These are phyloP conservation scores for Dillenia suffruticosa DNA, from an alignment of 164 flowering plant genomes.

Conservation along the genomic window DNA sequence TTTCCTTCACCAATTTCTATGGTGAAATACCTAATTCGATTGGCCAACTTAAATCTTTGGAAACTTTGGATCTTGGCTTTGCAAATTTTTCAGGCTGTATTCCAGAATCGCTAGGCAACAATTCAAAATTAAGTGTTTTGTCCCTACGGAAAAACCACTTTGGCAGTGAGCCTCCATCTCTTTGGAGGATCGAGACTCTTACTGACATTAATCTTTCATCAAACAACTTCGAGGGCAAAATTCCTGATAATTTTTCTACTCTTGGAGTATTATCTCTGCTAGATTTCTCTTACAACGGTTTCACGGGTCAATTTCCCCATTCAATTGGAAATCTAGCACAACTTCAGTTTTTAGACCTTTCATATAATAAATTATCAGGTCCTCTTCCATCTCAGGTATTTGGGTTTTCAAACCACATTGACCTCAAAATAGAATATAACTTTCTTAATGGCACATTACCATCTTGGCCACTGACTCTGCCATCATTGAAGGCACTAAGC, in stretches of 20 bases:
- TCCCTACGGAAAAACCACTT: too few relatives aligned
- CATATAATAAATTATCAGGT: background rate
- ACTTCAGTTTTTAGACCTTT: background rate
- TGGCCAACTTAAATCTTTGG: slow-evolving; percentile 9
- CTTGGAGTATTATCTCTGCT: too few relatives aligned
- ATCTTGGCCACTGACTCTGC: background rate
- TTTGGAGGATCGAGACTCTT: too few relatives aligned
- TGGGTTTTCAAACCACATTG: background rate
- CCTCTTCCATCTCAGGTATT: background rate
- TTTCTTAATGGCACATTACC: background rate
- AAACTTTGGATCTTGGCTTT: background rate
- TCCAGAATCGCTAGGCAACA: slow-evolving; percentile 6
- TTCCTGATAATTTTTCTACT: too few relatives aligned
- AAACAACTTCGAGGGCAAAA: background rate
- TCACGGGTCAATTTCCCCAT: slow-evolving; percentile 1
- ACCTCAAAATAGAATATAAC: background rate
- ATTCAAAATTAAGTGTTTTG: slow-evolving; percentile 1
- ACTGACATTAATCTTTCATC: background rate
- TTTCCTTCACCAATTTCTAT: background rate
- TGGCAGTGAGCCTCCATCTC: too few relatives aligned
- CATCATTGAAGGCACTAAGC: background rate
- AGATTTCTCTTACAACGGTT: too few relatives aligned
- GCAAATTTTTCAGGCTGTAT: too few relatives aligned
- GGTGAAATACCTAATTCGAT: slow-evolving; percentile 12
- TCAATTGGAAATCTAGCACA: slow-evolving; percentile 11